A percentile compares a stretch with the other conserved stretches of the same genome.
Evolutionary conservation across 164 flowering plant genomes (phyloP).

Genomic region (Akebia trifoliata): DNA sequence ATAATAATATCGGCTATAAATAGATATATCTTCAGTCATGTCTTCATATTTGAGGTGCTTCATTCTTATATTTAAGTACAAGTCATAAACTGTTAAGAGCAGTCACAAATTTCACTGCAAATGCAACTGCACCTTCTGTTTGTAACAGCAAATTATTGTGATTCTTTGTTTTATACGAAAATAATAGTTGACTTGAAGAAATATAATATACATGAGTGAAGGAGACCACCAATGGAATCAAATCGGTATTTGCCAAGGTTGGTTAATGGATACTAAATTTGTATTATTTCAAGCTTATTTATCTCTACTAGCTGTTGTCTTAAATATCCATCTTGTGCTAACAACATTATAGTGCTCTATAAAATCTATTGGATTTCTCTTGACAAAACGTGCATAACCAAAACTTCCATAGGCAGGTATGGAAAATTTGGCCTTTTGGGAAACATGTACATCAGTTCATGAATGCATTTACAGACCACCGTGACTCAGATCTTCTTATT

Average conservation of each 20-base stretch:
- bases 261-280: no score
- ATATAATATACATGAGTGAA: no score
- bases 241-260: no score
- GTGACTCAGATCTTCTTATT: slow-evolving; percentile 90
- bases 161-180: not conserved
- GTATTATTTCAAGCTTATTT: not conserved
- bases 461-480: slow-evolving; percentile 98
- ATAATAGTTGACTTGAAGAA: not conserved
- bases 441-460: slow-evolving; percentile 70
- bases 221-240: no score
- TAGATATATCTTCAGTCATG: no score
- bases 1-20: no score
- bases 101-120: not conserved
- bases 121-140: not conserved
- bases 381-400: slow-evolving; percentile 9
- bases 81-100: not conserved
- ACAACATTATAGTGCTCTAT: not conserved
- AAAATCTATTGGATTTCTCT: not conserved
- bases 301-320: not conserved
- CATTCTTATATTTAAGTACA: not conserved
- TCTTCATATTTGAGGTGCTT: no score
- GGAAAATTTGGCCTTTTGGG: slow-evolving; percentile 97
- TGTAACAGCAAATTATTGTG: not conserved
- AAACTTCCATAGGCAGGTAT: slow-evolving; percentile 50
- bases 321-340: not conserved